A percentile compares a stretch with the other conserved stretches of the same genome.
Conservation (phyloP, 139 green algal genomes). For the Micromonas pusilla region DNA sequence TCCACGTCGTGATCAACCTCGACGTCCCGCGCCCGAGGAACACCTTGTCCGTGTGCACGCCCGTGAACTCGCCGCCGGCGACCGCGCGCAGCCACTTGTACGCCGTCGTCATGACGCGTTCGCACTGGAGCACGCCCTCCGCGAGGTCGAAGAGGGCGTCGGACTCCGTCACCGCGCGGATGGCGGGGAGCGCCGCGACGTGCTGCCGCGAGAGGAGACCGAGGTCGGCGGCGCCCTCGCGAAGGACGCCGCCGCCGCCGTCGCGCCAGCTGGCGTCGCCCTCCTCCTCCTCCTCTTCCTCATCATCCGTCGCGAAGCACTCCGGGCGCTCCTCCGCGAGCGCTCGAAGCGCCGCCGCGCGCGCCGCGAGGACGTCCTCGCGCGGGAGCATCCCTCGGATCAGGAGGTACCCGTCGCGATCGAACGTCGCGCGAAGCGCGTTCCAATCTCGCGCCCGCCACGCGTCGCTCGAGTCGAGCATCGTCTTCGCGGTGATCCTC, state of each 20-base stretch:
- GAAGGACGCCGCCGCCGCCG: neutral
- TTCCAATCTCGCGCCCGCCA: neutral
- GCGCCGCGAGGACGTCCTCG: neutral
- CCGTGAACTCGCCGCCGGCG: slow-evolving; percentile 32
- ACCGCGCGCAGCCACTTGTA: slow-evolving; percentile 44
- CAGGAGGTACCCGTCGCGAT: neutral
- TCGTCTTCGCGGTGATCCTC: neutral
- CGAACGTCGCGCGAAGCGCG: neutral
- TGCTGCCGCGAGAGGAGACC: slow-evolving; percentile 33
- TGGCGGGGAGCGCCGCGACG: slow-evolving; percentile 4
- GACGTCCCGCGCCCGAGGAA: slow-evolving; percentile 35
- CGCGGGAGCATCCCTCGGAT: neutral
- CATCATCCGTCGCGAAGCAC: neutral
- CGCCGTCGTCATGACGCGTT: slow-evolving; percentile 29
- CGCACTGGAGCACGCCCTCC: slow-evolving; percentile 18
- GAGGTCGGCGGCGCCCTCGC: slow-evolving; percentile 1
- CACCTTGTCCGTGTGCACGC: slow-evolving; percentile 38
- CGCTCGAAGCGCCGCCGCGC: neutral
- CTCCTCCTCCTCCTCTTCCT: too few relatives aligned
- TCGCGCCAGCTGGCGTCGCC: neutral
- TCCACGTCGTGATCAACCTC: slow-evolving; percentile 33
- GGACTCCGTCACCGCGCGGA: slow-evolving; percentile 25
- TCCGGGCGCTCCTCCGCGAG: neutral
- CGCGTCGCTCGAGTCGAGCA: neutral
- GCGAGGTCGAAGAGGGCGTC: slow-evolving; percentile 22